Evolutionary conservation across 1,139 yeast species (phyloP).

Genomic region (Yamadazyma blattariae): DNA sequence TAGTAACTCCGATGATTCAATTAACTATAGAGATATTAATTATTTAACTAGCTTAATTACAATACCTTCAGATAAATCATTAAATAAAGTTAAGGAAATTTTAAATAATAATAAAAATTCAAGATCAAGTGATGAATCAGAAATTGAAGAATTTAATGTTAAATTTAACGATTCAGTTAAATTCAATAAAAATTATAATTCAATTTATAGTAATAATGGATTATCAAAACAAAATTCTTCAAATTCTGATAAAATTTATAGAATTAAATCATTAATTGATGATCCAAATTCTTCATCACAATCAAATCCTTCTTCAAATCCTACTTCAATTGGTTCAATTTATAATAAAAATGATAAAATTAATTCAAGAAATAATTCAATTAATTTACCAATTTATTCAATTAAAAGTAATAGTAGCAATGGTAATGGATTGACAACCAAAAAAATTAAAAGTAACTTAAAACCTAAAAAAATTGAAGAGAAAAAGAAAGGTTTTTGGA

Average conservation of each 20-base stretch:
- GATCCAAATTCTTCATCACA: slow-evolving; percentile 3
- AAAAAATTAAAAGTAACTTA: slow-evolving; percentile 13
- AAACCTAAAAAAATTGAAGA: slow-evolving; percentile 9
- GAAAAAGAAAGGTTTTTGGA: slow-evolving; percentile 16
- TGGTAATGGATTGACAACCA: slow-evolving; percentile 12
- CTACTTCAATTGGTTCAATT: not conserved
- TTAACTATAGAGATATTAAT: slow-evolving; percentile 12
- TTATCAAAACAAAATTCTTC: slow-evolving; percentile 9
- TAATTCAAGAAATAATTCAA: not conserved
- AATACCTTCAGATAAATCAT: slow-evolving; percentile 29
- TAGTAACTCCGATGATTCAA: not conserved
- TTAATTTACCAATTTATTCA: not conserved
- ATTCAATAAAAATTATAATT: slow-evolving; percentile 27
- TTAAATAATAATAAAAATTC: not conserved
- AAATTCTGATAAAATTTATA: slow-evolving; percentile 25
- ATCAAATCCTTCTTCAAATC: not conserved
- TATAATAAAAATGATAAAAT: not conserved
- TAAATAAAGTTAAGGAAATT: slow-evolving; percentile 1
- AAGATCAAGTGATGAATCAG: not conserved
- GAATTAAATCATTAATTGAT: slow-evolving; percentile 37
- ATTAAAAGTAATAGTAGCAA: slow-evolving; percentile 1
- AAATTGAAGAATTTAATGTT: slow-evolving; percentile 1
- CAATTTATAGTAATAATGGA: slow-evolving; percentile 21
- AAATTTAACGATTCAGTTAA: slow-evolving; percentile 7
- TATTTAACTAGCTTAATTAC: slow-evolving; percentile 20